Conservation (phyloP, 2,329 filamentous ascomycete species). For the Phoma sp. region DNA sequence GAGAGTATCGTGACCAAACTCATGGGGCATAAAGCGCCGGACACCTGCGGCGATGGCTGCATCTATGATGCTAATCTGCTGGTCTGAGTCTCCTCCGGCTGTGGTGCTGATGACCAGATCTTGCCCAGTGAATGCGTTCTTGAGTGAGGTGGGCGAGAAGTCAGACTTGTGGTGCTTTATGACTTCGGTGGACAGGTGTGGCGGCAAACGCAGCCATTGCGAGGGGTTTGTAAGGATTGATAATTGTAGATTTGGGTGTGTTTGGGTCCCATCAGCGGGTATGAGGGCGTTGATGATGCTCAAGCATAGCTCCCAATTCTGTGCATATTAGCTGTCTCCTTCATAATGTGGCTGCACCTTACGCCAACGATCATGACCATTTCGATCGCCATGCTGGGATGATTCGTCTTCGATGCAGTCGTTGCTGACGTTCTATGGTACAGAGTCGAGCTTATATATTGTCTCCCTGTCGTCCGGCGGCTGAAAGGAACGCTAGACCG, state of each 20-base stretch:
- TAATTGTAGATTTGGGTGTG: slow-evolving; percentile 18
- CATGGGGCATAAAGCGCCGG: slow-evolving; percentile 51
- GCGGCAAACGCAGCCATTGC: slow-evolving; percentile 29
- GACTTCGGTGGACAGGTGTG: slow-evolving; percentile 13
- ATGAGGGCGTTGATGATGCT: slow-evolving; percentile 36
- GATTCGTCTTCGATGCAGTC: neutral
- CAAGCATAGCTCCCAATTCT: slow-evolving; percentile 36
- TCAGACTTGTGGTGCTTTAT: slow-evolving; percentile 37
- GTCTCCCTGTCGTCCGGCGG: slow-evolving; percentile 23
- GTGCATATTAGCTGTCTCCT: slow-evolving; percentile 10
- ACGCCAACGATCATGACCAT: slow-evolving; percentile 39
- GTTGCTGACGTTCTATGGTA: neutral
- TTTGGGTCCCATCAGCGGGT: neutral
- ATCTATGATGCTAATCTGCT: slow-evolving; percentile 47
- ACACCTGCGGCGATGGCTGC: slow-evolving; percentile 51
- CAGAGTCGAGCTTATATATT: neutral
- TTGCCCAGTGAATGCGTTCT: slow-evolving; percentile 42
- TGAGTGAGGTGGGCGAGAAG: slow-evolving; percentile 41
- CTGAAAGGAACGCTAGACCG: slow-evolving; percentile 30
- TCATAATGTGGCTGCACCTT: slow-evolving; percentile 1
- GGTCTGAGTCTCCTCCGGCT: slow-evolving; percentile 34
- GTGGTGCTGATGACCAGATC: slow-evolving; percentile 49
- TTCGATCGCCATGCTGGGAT: slow-evolving; percentile 26
- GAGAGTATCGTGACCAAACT: slow-evolving; percentile 50
- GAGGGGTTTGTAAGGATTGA: slow-evolving; percentile 37